Percentiles rank a stretch among this genome's conserved stretches.
Evolutionary conservation across 2,329 filamentous ascomycete genomes (phyloP).

Genomic region (Diaporthe velutina): DNA sequence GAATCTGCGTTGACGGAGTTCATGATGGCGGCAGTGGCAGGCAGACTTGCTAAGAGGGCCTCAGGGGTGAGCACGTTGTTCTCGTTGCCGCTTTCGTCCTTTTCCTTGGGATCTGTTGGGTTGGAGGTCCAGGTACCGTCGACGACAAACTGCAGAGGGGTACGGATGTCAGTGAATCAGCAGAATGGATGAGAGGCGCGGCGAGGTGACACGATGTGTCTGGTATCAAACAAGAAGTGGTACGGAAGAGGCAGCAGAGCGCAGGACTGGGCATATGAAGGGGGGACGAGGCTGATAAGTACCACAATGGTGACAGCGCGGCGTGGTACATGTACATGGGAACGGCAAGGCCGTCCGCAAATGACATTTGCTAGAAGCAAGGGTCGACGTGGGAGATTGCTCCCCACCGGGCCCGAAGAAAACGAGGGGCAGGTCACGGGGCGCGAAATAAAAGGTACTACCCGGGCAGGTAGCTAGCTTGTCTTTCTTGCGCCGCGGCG

Average conservation of each 20-base stretch:
- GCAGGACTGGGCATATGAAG: not conserved
- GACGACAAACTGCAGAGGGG: conserved; percentile 82
- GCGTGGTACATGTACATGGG: conserved; percentile 26
- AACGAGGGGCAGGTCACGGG: conserved; percentile 35
- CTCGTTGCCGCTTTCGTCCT: conserved; percentile 84
- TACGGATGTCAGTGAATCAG: conserved; percentile 43
- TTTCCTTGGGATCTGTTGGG: conserved; percentile 82
- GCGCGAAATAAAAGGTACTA: conserved; percentile 16
- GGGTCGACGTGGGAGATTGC: conserved; percentile 32
- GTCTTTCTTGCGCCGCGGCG: not conserved
- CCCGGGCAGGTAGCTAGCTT: conserved; percentile 27
- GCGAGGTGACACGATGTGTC: conserved; percentile 8
- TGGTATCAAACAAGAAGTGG: conserved; percentile 12
- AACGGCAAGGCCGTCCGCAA: conserved; percentile 23
- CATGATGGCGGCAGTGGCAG: conserved; percentile 65
- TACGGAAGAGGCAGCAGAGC: conserved; percentile 13
- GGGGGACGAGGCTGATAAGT: conserved; percentile 34
- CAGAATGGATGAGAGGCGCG: not conserved
- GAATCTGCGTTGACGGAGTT: conserved; percentile 77
- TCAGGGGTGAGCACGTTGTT: conserved; percentile 92
- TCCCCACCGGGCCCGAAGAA: conserved; percentile 27
- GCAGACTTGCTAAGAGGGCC: conserved; percentile 68
- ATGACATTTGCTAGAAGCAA: conserved; percentile 28
- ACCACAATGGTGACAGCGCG: conserved; percentile 22
- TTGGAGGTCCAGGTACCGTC: conserved; percentile 93